Base-by-base conservation (phyloP, 768 basidiomycete genomes). In the Xerocomellus intermedius region DNA sequence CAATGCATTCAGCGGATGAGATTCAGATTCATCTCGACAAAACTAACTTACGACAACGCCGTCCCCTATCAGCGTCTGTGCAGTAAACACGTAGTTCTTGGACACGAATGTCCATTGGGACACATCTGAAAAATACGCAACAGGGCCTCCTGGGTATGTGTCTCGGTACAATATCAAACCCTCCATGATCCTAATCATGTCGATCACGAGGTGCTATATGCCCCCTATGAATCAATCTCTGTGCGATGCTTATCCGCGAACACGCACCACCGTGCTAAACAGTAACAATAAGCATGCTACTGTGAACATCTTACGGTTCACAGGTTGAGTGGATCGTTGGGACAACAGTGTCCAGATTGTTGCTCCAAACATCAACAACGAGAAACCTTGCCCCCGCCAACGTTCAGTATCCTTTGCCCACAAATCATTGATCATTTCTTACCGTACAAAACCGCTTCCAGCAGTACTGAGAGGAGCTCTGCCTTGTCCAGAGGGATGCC, bases 71-170 rank as follows among this genome's bases (percentile, higher is more conserved):
- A 66, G 35, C 6, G 67, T 64, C 42, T 65, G 63, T 16, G 50
- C 19, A 17, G 37, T n/a, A 21, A 56, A 57, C 16, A 62, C n/a
- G 2, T 32, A 37, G 35, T 62, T 65, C 33, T 67, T 69, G 48
- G 60, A 62, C 28, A 70, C 52, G 44, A 70, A 69, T 0, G 68
- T 64, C 37, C 52, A 57, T 30, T 68, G 59, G 16, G 50, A 26
- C 8, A 44, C n/a, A 8, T 35, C 33, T 3, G 21, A 17, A 30
- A 52, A 52, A 44, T 44, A 52, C 2, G 35, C 32, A 26, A 19
- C 8, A 7, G 42, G 50, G 0, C 35, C 50, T 2, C 33, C 42
- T 8, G 50, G 41, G 50, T 9, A 50, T n/a, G 42, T 28, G 42
- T 36, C 44, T 45, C 44, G 9, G 30, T 45, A 45, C 44, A 21